Evolutionary conservation across 2,329 filamentous ascomycete species (phyloP), one percentile per base, ranked within the genome.

Genomic region (Shiraia bambusicola): DNA sequence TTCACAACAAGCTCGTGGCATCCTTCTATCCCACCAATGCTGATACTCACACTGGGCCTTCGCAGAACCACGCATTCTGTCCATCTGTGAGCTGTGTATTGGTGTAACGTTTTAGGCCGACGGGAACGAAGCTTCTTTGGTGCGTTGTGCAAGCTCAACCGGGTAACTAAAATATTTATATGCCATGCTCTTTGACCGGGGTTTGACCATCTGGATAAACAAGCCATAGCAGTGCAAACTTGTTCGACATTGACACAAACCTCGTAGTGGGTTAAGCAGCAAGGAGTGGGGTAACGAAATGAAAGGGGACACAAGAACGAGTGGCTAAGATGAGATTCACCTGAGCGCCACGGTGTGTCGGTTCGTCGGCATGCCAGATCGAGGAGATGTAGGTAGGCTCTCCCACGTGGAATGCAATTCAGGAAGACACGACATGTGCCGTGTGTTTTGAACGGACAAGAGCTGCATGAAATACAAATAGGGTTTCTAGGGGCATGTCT

Each of bases 321-420:
- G 39, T 49, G 47, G 48, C 29, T 46, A 48, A 46, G 36, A 54
- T 50, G 49, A 39, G 35, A 29, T 33, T 35, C 47, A 47, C 49
- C 35, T 45, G 43, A 50, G 42, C 48, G 41, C 42, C 44, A 47
- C 35, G 28, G 36, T 42, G 43, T 51, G 40, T 33, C 38, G 33
- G 37, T 36, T 49, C 50, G 44, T 49, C 39, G 41, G 45, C 38
- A 52, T 50, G 50, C 47, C 45, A 40, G 33, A 52, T 47, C 35
- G 40, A 46, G 53, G 31, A 45, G 32, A 34, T 40, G 33, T 26
- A 31, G 45, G 41, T 42, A 44, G 37, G 38, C 34, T 32, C 44
- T 45, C 33, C 52, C 58, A 62, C 58, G 61, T 63, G 59, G 58
- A 56, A 62, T 61, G 48, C 49, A 50, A 38, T 50, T 49, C 42